Evolutionary conservation across 2,329 filamentous ascomycete genomes (phyloP).

Genomic region (Penicillium sp.): DNA sequence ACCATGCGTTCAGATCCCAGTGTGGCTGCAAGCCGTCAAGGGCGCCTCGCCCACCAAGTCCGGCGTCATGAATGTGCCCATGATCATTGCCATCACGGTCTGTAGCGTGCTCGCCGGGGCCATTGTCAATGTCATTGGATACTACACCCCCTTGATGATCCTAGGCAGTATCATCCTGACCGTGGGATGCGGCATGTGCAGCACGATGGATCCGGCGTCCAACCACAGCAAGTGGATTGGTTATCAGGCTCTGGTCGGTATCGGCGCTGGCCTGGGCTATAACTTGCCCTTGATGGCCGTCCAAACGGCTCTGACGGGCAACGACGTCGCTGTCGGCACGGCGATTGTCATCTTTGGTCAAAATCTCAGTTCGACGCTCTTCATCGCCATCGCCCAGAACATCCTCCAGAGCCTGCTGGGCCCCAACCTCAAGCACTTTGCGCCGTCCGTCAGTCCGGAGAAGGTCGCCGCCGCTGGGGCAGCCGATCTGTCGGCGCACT

Average conservation of each 20-base stretch:
- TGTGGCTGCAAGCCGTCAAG: slow-evolving; percentile 51
- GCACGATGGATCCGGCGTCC: slow-evolving; percentile 37
- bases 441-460: background rate
- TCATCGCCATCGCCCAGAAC: slow-evolving; percentile 51
- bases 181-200: slow-evolving; percentile 44
- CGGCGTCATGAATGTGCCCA: slow-evolving; percentile 42
- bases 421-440: slow-evolving; percentile 12
- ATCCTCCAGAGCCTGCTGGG: slow-evolving; percentile 46
- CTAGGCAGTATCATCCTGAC: slow-evolving; percentile 31
- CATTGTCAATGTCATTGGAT: slow-evolving; percentile 32
- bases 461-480: slow-evolving; percentile 1
- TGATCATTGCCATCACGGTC: slow-evolving; percentile 35
- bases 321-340: slow-evolving; percentile 35
- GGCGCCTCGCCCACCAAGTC: slow-evolving; percentile 42
- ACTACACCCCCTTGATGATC: slow-evolving; percentile 40
- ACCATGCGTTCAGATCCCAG: slow-evolving; percentile 35
- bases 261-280: slow-evolving; percentile 36
- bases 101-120: slow-evolving; percentile 32
- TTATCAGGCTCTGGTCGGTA: slow-evolving; percentile 35
- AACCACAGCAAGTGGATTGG: slow-evolving; percentile 38
- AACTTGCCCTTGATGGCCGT: slow-evolving; percentile 37
- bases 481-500: slow-evolving; percentile 1
- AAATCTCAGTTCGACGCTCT: slow-evolving; percentile 41
- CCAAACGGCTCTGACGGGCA: slow-evolving; percentile 32
- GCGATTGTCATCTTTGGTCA: slow-evolving; percentile 38